These are phyloP conservation scores for Alternaria triticimaculans DNA, from an alignment of 2,329 filamentous ascomycete species.

Conservation along the genomic window DNA sequence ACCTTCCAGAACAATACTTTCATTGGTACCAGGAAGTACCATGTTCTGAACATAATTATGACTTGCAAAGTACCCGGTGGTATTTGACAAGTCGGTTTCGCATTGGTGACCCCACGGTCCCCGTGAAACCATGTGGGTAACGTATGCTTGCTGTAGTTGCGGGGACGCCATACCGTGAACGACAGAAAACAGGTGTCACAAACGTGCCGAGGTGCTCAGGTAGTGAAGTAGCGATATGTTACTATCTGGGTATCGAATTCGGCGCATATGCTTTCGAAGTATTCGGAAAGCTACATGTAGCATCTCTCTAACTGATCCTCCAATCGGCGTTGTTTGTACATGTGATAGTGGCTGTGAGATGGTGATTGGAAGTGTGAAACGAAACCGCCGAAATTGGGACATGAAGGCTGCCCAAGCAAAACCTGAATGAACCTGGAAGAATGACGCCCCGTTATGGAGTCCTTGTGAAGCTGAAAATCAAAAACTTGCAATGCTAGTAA, in stretches of 20 bases:
- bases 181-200: neutral
- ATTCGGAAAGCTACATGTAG: conserved; percentile 1
- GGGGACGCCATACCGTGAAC: conserved; percentile 8
- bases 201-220: neutral
- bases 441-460: neutral
- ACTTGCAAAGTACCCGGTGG: conserved; percentile 1
- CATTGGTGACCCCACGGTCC: conserved; percentile 5
- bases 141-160: conserved; percentile 9
- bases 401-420: neutral
- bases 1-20: neutral
- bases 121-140: conserved; percentile 22
- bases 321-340: conserved; percentile 23
- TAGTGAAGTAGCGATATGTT: conserved; percentile 2
- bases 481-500: neutral
- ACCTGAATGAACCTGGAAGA: neutral
- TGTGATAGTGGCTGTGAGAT: conserved; percentile 12
- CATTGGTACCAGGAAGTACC: neutral
- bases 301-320: conserved; percentile 4
- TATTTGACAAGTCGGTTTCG: conserved; percentile 6
- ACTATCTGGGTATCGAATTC: conserved; percentile 7
- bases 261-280: conserved; percentile 7
- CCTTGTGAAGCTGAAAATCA: neutral
- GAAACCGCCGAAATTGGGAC: conserved; percentile 4
- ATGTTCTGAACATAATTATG: neutral
- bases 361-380: neutral